A percentile compares a stretch with the other conserved stretches of the same genome.
phyloP scores from a whole-genome alignment of 768 basidiomycete species.

The Collybia mongolica region DNA sequence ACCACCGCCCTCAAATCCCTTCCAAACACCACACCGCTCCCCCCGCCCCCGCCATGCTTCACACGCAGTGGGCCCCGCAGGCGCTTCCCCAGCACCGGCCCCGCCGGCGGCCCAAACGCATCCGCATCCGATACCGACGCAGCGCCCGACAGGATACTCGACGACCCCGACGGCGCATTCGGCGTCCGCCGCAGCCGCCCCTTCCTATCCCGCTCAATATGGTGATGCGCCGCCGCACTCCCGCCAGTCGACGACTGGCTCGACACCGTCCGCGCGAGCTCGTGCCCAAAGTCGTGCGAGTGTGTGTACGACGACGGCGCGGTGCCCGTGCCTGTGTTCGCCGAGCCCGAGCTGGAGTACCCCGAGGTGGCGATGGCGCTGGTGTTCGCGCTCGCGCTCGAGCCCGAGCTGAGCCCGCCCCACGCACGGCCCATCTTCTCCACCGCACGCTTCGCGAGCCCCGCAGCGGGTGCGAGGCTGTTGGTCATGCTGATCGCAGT shows the following conservation, averaged over 20 bases:
- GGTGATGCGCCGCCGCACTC: neutral
- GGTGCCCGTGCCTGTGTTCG: conserved; percentile 27
- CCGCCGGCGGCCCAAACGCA: conserved; percentile 34
- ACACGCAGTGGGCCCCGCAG: conserved; percentile 53
- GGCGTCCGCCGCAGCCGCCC: conserved; percentile 52
- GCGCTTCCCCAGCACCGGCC: conserved; percentile 53
- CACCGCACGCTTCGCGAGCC: conserved; percentile 73
- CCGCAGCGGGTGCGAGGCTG: conserved; percentile 68
- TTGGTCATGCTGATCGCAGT: conserved; percentile 75
- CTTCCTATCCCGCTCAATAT: conserved; percentile 13
- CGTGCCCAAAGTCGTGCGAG: conserved; percentile 8
- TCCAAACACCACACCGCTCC: conserved; percentile 60
- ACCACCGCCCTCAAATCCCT: conserved; percentile 55
- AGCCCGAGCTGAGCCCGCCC: conserved; percentile 43
- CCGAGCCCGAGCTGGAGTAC: conserved; percentile 35
- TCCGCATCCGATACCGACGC: conserved; percentile 31
- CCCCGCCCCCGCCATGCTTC: conserved; percentile 23
- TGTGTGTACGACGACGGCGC: conserved; percentile 22
- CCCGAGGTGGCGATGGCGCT: conserved; percentile 23
- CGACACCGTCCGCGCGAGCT: conserved; percentile 11
- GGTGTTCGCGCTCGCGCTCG: conserved; percentile 26
- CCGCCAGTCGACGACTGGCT: conserved; percentile 12
- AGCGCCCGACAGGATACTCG: conserved; percentile 35
- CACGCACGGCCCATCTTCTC: conserved; percentile 73
- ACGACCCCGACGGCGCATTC: conserved; percentile 58